Percentiles rank a stretch among this genome's conserved stretches.
These are phyloP conservation scores for Aquilaria sinensis DNA, from an alignment of 345 rosid species.

Conservation along the genomic window DNA sequence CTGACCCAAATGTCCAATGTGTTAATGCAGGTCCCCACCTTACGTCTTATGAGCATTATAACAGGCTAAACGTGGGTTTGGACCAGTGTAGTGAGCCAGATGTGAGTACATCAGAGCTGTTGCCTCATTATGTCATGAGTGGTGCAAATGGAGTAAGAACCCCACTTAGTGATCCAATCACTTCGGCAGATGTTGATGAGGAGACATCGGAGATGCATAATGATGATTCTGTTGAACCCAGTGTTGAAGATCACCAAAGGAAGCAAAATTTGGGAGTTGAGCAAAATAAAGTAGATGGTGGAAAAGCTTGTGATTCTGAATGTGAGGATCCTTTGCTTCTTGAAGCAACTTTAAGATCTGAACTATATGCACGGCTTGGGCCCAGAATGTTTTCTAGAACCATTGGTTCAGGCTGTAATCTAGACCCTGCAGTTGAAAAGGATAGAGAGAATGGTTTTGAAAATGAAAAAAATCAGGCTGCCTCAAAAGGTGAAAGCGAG, in stretches of 20 bases:
- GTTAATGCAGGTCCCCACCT: constrained; percentile 17
- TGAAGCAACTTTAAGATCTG: constrained; percentile 83
- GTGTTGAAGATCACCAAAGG: constrained; percentile 27
- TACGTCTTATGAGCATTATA: constrained; percentile 24
- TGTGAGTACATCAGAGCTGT: constrained; percentile 79
- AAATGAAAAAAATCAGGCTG: constrained; percentile 53
- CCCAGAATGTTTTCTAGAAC: constrained; percentile 38
- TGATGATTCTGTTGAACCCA: constrained; percentile 32
- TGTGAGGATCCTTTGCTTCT: constrained; percentile 52
- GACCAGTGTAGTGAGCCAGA: constrained; percentile 84
- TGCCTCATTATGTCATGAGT: constrained; percentile 45
- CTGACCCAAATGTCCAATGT: constrained; percentile 22
- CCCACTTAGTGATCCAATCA: constrained; percentile 41
- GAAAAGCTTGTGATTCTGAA: constrained; percentile 19
- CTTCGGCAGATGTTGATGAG: constrained; percentile 59
- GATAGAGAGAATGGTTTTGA: constrained; percentile 46
- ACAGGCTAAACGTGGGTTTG: constrained; percentile 56
- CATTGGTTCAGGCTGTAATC: constrained; percentile 29
- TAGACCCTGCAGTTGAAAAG: constrained; percentile 38
- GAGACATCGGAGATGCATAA: constrained; percentile 46
- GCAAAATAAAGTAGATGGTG: constrained; percentile 11
- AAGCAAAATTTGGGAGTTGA: constrained; percentile 27
- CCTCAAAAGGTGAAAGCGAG: constrained; percentile 16
- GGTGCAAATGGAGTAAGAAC: constrained; percentile 39
- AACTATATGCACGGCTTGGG: constrained; percentile 65